phyloP scores from a whole-genome alignment of 768 basidiomycete species.

The Suillus plorans region DNA sequence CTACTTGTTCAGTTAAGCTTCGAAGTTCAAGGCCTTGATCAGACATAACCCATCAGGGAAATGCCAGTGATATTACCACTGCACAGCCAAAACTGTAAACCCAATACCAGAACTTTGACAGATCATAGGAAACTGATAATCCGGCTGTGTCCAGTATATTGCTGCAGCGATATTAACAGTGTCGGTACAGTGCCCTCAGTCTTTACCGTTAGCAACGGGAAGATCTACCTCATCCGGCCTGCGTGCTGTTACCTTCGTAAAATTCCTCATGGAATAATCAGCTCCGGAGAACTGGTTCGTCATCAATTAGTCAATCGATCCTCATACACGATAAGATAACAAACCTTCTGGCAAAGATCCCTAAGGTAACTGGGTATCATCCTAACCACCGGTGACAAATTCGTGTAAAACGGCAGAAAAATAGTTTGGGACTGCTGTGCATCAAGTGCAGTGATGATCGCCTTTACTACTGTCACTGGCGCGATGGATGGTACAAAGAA shows the following conservation, averaged over 20 bases:
- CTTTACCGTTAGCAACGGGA: neutral
- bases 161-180: neutral
- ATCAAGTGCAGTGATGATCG: conserved; percentile 79
- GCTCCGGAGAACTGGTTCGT: conserved; percentile 57
- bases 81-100: neutral
- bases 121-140: neutral
- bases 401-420: conserved; percentile 69
- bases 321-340: conserved; percentile 12
- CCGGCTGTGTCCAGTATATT: neutral
- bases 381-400: conserved; percentile 55
- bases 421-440: conserved; percentile 73
- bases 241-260: conserved; percentile 62
- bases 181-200: neutral
- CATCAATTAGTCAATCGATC: neutral
- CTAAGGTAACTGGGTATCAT: conserved; percentile 70
- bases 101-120: neutral
- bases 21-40: neutral
- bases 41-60: neutral
- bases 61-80: neutral
- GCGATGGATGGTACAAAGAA: conserved; percentile 79
- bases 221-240: conserved; percentile 51
- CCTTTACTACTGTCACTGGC: conserved; percentile 76
- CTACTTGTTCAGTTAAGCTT: neutral
- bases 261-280: conserved; percentile 69
- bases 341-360: conserved; percentile 77